These are phyloP conservation scores for Penicillium sp. DNA, from an alignment of 2,329 filamentous ascomycete species.

Conservation along the genomic window DNA sequence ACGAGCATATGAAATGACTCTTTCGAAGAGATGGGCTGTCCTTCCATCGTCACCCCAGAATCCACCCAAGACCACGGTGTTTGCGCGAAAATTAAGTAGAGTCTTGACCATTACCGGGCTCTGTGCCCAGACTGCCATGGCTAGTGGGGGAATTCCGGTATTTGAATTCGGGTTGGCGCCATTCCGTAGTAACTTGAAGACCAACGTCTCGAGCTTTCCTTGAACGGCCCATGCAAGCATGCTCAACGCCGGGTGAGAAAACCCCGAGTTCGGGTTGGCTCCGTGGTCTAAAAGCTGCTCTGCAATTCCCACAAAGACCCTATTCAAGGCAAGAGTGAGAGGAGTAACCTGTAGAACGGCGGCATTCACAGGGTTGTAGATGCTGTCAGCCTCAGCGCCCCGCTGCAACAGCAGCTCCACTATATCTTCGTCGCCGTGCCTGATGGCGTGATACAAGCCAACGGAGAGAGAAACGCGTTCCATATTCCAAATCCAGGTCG, in stretches of 20 bases:
- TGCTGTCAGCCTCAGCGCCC: background rate
- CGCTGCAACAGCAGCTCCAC: background rate
- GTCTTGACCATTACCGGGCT: background rate
- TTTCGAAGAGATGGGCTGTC: background rate
- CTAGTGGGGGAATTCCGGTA: background rate
- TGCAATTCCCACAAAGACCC: background rate
- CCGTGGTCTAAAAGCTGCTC: slow-evolving; percentile 1
- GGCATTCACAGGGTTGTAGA: background rate
- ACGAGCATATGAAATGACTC: background rate
- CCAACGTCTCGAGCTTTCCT: background rate
- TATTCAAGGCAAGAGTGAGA: background rate
- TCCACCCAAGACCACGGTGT: background rate
- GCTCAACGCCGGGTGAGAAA: background rate
- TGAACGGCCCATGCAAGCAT: background rate
- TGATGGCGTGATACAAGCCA: background rate
- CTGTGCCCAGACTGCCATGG: background rate
- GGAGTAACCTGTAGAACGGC: background rate
- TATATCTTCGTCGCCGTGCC: background rate
- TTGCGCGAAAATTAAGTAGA: background rate
- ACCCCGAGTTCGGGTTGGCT: background rate
- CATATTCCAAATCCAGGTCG: background rate
- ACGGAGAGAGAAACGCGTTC: background rate
- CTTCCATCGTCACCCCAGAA: background rate
- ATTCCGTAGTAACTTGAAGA: background rate
- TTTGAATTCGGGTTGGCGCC: background rate